These are phyloP conservation scores for Incumbomyces lentus DNA, from an alignment of 2,329 filamentous ascomycete species.

Conservation along the genomic window DNA sequence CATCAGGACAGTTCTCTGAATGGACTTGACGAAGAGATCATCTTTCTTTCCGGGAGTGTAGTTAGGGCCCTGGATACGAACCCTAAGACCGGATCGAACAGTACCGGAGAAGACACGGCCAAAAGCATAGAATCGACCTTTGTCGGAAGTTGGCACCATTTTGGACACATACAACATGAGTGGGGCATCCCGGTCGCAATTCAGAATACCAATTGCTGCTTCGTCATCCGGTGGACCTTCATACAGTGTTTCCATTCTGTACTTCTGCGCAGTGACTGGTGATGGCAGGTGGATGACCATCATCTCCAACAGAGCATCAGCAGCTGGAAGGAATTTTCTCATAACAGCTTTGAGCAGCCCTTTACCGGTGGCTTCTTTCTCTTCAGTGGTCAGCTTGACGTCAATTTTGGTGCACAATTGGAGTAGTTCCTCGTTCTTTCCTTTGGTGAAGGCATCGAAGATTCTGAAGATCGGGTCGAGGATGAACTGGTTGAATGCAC, in stretches of 20 bases:
- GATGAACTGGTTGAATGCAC: slow-evolving; percentile 99
- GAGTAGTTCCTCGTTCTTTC: slow-evolving; percentile 86
- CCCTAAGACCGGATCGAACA: slow-evolving; percentile 94
- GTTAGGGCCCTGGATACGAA: slow-evolving; percentile 99
- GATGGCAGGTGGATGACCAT: slow-evolving; percentile 99
- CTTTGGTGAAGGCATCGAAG: slow-evolving; percentile 93
- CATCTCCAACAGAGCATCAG: slow-evolving; percentile 98
- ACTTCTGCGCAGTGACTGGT: slow-evolving; percentile 87
- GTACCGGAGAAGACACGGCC: slow-evolving; percentile 99
- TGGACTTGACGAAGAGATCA: slow-evolving; percentile 97
- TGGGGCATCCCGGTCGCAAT: slow-evolving; percentile 94
- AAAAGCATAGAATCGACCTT: slow-evolving; percentile 99
- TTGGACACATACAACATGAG: slow-evolving; percentile 99
- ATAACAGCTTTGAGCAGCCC: slow-evolving; percentile 94
- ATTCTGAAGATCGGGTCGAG: slow-evolving; percentile 99
- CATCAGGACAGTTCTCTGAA: slow-evolving; percentile 99
- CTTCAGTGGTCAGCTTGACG: slow-evolving; percentile 78
- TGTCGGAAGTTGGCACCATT: slow-evolving; percentile 99
- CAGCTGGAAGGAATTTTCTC: slow-evolving; percentile 96
- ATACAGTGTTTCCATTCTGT: slow-evolving; percentile 97
- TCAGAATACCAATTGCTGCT: slow-evolving; percentile 89
- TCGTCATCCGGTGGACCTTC: slow-evolving; percentile 93
- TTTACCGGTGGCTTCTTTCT: slow-evolving; percentile 95
- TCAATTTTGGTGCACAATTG: slow-evolving; percentile 83
- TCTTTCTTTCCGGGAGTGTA: slow-evolving; percentile 98